Conservation (phyloP, 177 flowering plant genomes). For the Vitis hybrid region DNA sequence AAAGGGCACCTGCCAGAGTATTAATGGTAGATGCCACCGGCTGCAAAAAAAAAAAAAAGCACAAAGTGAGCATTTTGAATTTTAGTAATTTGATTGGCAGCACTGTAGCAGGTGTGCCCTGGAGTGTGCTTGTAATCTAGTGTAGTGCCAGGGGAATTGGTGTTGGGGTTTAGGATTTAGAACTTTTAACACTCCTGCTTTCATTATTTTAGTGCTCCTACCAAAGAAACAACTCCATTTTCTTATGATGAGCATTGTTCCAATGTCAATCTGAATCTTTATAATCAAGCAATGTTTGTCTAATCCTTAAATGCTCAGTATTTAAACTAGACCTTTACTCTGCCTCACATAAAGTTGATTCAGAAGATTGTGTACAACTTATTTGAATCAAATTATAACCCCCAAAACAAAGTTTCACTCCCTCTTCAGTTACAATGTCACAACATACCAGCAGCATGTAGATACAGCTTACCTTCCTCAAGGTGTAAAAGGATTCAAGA, state of each 20-base stretch:
- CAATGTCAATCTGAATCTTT: no score
- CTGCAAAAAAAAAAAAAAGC: constrained; percentile 10
- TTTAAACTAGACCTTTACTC: neutral
- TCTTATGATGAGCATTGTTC: no score
- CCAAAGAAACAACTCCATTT: no score
- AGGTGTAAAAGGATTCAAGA: constrained; percentile 41
- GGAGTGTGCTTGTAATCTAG: no score
- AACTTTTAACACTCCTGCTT: no score
- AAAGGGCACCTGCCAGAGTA: constrained; percentile 41
- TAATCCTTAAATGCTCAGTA: neutral
- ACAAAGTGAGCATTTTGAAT: no score
- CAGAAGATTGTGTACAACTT: neutral
- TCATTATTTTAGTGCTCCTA: no score
- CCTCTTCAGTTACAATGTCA: neutral
- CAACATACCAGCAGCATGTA: neutral
- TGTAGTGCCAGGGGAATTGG: no score
- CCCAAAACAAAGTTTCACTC: neutral
- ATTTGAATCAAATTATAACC: neutral
- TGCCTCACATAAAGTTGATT: neutral
- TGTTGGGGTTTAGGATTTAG: no score
- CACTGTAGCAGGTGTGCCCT: no score
- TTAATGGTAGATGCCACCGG: constrained; percentile 39
- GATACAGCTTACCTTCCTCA: constrained; percentile 34
- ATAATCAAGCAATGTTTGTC: neutral
- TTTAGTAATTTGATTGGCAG: no score